These are phyloP conservation scores for Claviceps sp. DNA, from an alignment of 2,329 filamentous ascomycete genomes.

Conservation along the genomic window DNA sequence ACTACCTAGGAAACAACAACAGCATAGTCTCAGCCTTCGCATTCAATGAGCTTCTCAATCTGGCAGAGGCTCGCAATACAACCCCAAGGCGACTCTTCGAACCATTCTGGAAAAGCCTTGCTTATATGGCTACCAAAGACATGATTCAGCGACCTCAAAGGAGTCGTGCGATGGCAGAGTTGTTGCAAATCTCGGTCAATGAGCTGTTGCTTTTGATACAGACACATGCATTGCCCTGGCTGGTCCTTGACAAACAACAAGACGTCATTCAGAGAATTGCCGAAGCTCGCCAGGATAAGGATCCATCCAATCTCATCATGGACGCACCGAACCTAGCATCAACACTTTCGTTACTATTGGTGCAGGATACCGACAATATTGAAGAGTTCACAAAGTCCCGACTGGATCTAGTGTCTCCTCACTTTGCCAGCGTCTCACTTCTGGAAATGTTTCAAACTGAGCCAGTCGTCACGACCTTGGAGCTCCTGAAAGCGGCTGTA, in stretches of 20 bases:
- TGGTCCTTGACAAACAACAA: slow-evolving; percentile 64
- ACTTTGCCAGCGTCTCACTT: slow-evolving; percentile 55
- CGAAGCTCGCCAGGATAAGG: slow-evolving; percentile 56
- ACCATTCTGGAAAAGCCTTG: slow-evolving; percentile 81
- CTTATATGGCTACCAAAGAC: slow-evolving; percentile 71
- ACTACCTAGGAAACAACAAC: slow-evolving; percentile 77
- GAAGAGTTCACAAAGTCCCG: slow-evolving; percentile 56
- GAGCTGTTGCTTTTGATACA: slow-evolving; percentile 68
- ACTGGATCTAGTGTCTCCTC: slow-evolving; percentile 53
- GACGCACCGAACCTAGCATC: slow-evolving; percentile 43
- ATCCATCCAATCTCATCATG: slow-evolving; percentile 43
- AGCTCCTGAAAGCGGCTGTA: slow-evolving; percentile 68
- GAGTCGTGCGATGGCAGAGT: slow-evolving; percentile 63
- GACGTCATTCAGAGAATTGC: slow-evolving; percentile 75
- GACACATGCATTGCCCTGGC: slow-evolving; percentile 68
- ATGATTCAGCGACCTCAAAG: slow-evolving; percentile 70
- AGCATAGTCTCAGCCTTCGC: slow-evolving; percentile 67
- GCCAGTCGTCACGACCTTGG: slow-evolving; percentile 61
- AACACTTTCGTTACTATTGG: slow-evolving; percentile 45
- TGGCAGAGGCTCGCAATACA: slow-evolving; percentile 52
- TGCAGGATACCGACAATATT: slow-evolving; percentile 41
- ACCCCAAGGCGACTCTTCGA: slow-evolving; percentile 59
- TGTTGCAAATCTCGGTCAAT: slow-evolving; percentile 62
- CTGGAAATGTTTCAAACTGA: slow-evolving; percentile 60
- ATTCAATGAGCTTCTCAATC: slow-evolving; percentile 65